Conservation (phyloP, 2,329 filamentous ascomycete species). For the Fonsecaea pedrosoi region DNA sequence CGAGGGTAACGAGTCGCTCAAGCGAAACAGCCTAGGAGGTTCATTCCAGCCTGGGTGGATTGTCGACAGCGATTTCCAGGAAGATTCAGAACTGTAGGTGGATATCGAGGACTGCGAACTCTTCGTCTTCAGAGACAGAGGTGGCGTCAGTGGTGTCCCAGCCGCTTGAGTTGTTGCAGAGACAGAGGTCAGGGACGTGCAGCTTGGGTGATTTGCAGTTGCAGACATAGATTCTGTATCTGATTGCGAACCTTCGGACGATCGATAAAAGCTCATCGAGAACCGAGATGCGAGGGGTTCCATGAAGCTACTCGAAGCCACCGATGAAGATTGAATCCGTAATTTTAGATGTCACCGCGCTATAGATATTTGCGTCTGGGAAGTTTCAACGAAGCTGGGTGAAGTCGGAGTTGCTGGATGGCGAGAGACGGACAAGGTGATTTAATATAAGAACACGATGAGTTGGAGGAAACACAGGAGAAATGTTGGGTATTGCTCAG, state of each 20-base stretch:
- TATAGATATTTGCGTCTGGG: not conserved
- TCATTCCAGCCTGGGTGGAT: conserved; percentile 18
- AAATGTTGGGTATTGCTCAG: not conserved
- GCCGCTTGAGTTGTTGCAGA: not conserved
- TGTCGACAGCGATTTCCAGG: conserved; percentile 3
- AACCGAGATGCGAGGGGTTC: not conserved
- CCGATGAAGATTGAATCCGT: not conserved
- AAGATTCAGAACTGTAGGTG: conserved; percentile 1
- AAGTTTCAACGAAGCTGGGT: not conserved
- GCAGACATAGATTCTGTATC: not conserved
- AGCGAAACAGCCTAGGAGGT: not conserved
- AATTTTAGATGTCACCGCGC: not conserved
- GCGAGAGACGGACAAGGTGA: not conserved
- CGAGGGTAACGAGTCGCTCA: not conserved
- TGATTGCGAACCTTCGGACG: not conserved
- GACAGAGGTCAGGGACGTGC: not conserved
- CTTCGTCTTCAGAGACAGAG: not conserved
- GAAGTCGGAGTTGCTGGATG: not conserved
- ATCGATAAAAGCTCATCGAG: not conserved
- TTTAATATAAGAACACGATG: not conserved
- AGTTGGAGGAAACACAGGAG: not conserved
- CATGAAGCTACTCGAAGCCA: not conserved
- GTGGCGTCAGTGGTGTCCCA: not conserved
- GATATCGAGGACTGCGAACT: conserved; percentile 7
- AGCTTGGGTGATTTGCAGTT: not conserved